Evolutionary conservation across 2,329 filamentous ascomycete genomes (phyloP).

Genomic region (Penicillium sp.): DNA sequence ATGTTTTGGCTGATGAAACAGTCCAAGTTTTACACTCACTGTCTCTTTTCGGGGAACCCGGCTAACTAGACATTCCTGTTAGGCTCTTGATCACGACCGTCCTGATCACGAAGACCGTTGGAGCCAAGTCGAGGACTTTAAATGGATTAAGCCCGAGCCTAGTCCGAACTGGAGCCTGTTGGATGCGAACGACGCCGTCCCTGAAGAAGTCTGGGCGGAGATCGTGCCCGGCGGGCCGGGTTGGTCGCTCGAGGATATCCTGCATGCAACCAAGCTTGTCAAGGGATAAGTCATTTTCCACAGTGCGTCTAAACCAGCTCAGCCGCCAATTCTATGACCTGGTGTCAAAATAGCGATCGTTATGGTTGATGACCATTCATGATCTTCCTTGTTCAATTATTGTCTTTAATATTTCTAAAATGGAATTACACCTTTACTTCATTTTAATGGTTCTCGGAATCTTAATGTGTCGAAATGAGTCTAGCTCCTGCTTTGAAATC

Average conservation of each 20-base stretch:
- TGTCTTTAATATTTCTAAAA: too few relatives aligned
- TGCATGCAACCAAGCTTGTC: slow-evolving; percentile 44
- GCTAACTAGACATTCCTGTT: slow-evolving; percentile 7
- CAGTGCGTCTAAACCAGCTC: too few relatives aligned
- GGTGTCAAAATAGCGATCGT: too few relatives aligned
- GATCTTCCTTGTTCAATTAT: too few relatives aligned
- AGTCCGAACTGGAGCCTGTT: slow-evolving; percentile 86
- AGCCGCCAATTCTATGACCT: too few relatives aligned
- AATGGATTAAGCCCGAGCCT: slow-evolving; percentile 82
- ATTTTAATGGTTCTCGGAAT: too few relatives aligned
- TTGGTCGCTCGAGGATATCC: slow-evolving; percentile 62
- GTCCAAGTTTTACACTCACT: too few relatives aligned
- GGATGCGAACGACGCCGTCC: slow-evolving; percentile 57
- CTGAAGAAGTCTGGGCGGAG: slow-evolving; percentile 65
- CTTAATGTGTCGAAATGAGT: too few relatives aligned
- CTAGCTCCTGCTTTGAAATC: too few relatives aligned
- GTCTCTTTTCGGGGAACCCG: not conserved
- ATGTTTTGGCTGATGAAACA: too few relatives aligned
- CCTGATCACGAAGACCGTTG: slow-evolving; percentile 62
- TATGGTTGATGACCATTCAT: too few relatives aligned
- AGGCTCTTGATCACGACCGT: slow-evolving; percentile 34
- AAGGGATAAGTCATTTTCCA: slow-evolving; percentile 9
- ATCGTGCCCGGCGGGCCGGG: slow-evolving; percentile 63
- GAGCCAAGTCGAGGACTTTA: slow-evolving; percentile 94
- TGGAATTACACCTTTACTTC: too few relatives aligned